Base-by-base conservation (phyloP, 75 land plant species). In the Cunninghamia lanceolata region DNA sequence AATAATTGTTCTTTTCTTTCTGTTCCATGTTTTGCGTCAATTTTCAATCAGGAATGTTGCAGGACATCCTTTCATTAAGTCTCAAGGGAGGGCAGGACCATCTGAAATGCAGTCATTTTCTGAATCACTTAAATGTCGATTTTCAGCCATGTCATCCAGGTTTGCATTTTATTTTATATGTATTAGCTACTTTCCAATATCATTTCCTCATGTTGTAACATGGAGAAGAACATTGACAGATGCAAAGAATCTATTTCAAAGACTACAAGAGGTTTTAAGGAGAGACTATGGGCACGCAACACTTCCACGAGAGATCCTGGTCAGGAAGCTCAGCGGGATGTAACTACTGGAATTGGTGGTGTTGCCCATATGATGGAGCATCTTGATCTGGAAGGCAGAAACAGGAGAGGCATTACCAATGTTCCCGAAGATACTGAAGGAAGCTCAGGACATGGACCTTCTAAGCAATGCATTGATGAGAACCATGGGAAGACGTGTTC, bases 241-340 rank as follows among this genome's bases (percentile, higher is more conserved):
- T 97, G 90, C 90, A 97, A 94, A 84, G 99, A 97, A 53, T 93
- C 99, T 13, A 89, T 97, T 52, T 83, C 94, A 38, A 97, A 96
- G 90, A 94, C 93, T 81, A 96, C 99, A 39, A 88, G 94, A 89
- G 95, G 99, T 28, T 97, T 95, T 92, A 92, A 91, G 87, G 99
- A 97, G 88, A 93, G 94, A 86, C 85, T 93, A 39, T 93, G 93
- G 47, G 89, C 93, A 47, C 95, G 96, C 35, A 94, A 88, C 73
- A 46, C 86, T 68, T 79, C 93, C 25, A 74, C 87, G 84, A 15
- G 91, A 50, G 93, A 91, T 52, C 15, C 77, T 75, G 88, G 91
- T 25, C 70, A 89, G 85, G 93, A 93, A 84, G 91, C 86, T 82
- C 83, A 85, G 78, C 88, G 89, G 88, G 94, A 92, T n/a, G 88